Evolutionary conservation across 1,284 basidiomycete genomes (phyloP), one percentile per base, ranked within the genome.

Genomic region (Leccinum subfulvum): DNA sequence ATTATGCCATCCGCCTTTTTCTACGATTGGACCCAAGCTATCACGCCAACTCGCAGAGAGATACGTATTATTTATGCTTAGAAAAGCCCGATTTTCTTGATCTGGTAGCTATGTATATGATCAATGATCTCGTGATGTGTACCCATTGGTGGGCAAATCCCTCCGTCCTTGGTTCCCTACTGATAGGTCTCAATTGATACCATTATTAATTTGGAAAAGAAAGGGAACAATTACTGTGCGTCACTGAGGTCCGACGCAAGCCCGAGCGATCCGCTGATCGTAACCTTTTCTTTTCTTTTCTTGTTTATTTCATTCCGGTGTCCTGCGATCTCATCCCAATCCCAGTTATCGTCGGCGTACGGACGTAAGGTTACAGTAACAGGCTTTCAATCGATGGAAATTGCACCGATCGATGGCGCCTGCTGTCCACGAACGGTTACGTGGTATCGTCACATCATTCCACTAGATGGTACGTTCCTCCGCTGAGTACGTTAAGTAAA

Each of bases 1-100:
- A 49, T 54, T 56, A 72, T 71, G 62, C 49, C 49, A 52, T 49
- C 23, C 23, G 9, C 13, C 68, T 65, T 56, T 60, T 63, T 62
- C 63, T 61, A 71, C 63, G 30, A 66, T 58, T 52, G 71, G 65
- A 71, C 55, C 30, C 23, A 26, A 52, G 23, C 49, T 52, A 26
- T 52, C 23, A 23, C 13, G 47, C 18, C 47, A 49, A 49, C 18
- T 3, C 18, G 47, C 18, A 51, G 13, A 51, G 47, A 49, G 30
- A 54, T 61, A 58, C 51, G n/a, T 26, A 52, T 52, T 73, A 71
- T 71, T 73, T 74, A 74, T 68, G 23, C 16, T 65, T 33, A 54
- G 28, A 72, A 67, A 71, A 67, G 54, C 39, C n/a, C 47, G 61
- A 47, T 23, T 70, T 70, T 70, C 68, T 71, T 72, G 69, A 71